Evolutionary conservation across 2,329 filamentous ascomycete species (phyloP).

Genomic region (Tetracladium maxilliforme): DNA sequence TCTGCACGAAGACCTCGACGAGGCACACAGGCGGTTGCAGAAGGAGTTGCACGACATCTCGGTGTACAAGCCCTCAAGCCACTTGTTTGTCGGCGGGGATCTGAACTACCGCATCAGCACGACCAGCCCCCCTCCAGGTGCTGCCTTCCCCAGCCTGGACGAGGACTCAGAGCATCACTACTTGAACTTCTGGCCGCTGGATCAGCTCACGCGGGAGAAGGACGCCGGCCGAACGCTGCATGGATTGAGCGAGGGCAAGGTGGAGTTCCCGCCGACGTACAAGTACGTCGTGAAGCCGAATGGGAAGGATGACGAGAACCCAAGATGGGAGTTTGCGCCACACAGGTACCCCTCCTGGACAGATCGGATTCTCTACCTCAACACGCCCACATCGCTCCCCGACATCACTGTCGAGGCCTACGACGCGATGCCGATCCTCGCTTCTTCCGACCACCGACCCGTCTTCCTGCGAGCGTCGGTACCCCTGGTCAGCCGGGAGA

Average conservation of each 20-base stretch:
- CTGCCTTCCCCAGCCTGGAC: conserved; percentile 44
- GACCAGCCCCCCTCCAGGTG: conserved; percentile 41
- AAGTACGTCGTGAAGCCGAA: conserved; percentile 52
- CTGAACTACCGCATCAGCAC: conserved; percentile 85
- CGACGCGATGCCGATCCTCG: conserved; percentile 59
- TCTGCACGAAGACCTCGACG: conserved; percentile 6
- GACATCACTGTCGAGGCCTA: conserved; percentile 34
- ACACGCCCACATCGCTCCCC: conserved; percentile 37
- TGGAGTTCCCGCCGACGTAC: conserved; percentile 84
- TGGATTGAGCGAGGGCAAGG: conserved; percentile 57
- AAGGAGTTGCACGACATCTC: conserved; percentile 18
- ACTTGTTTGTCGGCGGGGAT: conserved; percentile 81
- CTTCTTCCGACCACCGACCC: conserved; percentile 77
- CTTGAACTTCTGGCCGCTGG: conserved; percentile 49
- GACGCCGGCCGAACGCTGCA: conserved; percentile 58
- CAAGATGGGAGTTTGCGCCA: conserved; percentile 58
- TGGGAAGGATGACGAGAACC: conserved; percentile 17
- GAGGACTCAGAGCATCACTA: conserved; percentile 44
- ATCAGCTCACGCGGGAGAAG: conserved; percentile 69
- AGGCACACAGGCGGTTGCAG: conserved; percentile 10
- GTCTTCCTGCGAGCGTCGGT: conserved; percentile 61
- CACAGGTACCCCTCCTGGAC: conserved; percentile 91
- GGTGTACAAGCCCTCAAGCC: conserved; percentile 60
- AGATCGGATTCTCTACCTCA: conserved; percentile 72
- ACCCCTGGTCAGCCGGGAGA: conserved; percentile 31